phyloP scores from a whole-genome alignment of 257 asterid genomes.

The Rehmannia glutinosa region DNA sequence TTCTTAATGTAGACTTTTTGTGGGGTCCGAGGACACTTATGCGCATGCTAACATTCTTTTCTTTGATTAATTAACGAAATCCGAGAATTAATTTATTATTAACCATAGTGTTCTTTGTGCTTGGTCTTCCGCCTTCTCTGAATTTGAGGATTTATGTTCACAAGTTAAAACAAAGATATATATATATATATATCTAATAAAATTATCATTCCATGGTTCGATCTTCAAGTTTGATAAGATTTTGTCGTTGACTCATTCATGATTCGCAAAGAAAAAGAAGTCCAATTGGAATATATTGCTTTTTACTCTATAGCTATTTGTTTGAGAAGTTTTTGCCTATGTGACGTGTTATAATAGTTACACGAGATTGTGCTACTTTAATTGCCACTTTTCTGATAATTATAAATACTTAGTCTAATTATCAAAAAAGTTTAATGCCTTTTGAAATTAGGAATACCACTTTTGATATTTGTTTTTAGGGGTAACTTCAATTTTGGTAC shows the following conservation, averaged over 20 bases:
- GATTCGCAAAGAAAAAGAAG: slow-evolving; percentile 13
- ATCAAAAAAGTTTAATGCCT: too few species aligned
- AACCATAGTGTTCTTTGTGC: neutral
- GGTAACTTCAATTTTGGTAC: too few species aligned
- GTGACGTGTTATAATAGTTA: neutral
- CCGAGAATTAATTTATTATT: neutral
- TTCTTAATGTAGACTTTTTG: slow-evolving; percentile 13
- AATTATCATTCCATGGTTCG: neutral
- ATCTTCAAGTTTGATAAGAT: slow-evolving; percentile 3
- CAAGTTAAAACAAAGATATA: too few species aligned
- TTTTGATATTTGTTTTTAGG: too few species aligned
- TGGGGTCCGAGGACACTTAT: slow-evolving; percentile 19
- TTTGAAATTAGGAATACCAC: too few species aligned
- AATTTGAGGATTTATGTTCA: neutral
- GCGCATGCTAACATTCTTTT: slow-evolving; percentile 21
- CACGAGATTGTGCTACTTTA: neutral
- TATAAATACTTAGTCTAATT: too few species aligned
- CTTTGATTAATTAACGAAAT: neutral
- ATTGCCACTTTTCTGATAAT: too few species aligned
- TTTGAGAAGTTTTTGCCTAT: neutral
- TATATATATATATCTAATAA: too few species aligned
- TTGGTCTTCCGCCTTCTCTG: neutral
- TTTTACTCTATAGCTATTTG: neutral
- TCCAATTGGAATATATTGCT: neutral
- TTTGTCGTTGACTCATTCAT: slow-evolving; percentile 22